Evolutionary conservation across 352 stramenopile genomes (phyloP), one percentile per base, ranked within the genome.

Genomic region (Phytophthora megakarya): DNA sequence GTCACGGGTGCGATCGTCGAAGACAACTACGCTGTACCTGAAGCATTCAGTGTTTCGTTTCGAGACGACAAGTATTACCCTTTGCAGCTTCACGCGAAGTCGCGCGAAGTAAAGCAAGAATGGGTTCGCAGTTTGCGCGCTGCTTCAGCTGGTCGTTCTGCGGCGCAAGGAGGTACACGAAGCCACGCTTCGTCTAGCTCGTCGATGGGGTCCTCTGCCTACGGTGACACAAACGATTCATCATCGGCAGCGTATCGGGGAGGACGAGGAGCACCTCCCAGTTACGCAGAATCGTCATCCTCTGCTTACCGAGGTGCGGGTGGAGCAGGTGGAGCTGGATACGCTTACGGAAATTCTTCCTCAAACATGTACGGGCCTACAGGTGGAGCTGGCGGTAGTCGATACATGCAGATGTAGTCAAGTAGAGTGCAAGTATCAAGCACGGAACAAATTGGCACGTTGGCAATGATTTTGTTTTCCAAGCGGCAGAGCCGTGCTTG

Each of bases 21-120:
- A 67, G 87, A 93, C 64, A 85, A 87, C 44, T 86, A 79, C 35
- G 75, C 80, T n/a, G 78, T 92, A 22, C 81, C 81, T 0, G 87
- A 95, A 68, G 87, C 87, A 3, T 93, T 95, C 47, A 88, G 80
- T 54, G 78, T 95, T 49, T 83, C 81, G 42, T 95, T 95, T 45
- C 70, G 77, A 16, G 80, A 95, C 23, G 73, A 93, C 58, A 88
- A 83, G 64, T 90, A 93, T 66, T 89, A 88, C 52, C 86, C 86
- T 19, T 70, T 95, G 51, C 81, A 91, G 48, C 67, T 95, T 43
- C 87, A 93, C 53, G 87, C 87, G 50, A 92, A 90, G 71, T 94
- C 87, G 13, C 65, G 75, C 46, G 81, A 90, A 19, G 72, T 78
- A 16, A 93, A 93, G 70, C 74, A 80, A 19, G 84, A 95, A 50